Percentiles rank a stretch among this genome's conserved stretches.
These are phyloP conservation scores for Clarireedia monteithiana DNA, from an alignment of 2,329 filamentous ascomycete genomes.

Conservation along the genomic window DNA sequence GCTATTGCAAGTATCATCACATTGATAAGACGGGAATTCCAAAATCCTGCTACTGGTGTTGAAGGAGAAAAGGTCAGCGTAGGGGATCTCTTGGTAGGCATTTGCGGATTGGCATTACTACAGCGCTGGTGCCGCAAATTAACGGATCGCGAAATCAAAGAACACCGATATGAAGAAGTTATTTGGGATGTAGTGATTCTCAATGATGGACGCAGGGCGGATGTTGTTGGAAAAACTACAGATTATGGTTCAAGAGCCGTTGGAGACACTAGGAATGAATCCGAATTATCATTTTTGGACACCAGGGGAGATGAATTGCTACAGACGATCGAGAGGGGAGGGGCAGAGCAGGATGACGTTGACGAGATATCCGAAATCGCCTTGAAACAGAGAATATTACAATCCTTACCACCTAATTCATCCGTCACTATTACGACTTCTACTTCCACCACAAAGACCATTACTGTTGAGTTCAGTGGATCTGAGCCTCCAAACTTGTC, in stretches of 20 bases:
- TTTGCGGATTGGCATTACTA: slow-evolving; percentile 54
- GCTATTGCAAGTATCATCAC: slow-evolving; percentile 61
- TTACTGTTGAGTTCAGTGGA: slow-evolving; percentile 55
- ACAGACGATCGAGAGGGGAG: slow-evolving; percentile 30
- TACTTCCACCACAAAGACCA: slow-evolving; percentile 52
- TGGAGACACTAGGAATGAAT: slow-evolving; percentile 29
- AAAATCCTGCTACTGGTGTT: slow-evolving; percentile 51
- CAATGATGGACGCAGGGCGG: slow-evolving; percentile 49
- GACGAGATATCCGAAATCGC: slow-evolving; percentile 37
- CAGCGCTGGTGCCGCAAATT: slow-evolving; percentile 48
- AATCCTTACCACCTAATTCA: slow-evolving; percentile 46
- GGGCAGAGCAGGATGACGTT: slow-evolving; percentile 32
- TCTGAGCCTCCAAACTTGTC: slow-evolving; percentile 42
- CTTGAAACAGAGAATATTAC: slow-evolving; percentile 46
- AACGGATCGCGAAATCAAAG: slow-evolving; percentile 41
- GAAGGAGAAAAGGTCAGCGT: slow-evolving; percentile 53
- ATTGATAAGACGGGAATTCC: slow-evolving; percentile 55
- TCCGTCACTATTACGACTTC: slow-evolving; percentile 53
- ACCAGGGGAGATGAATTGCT: slow-evolving; percentile 26
- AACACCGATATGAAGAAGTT: slow-evolving; percentile 44
- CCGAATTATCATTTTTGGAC: slow-evolving; percentile 20
- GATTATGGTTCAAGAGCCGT: slow-evolving; percentile 2
- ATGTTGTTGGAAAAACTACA: slow-evolving; percentile 35
- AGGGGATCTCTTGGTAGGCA: slow-evolving; percentile 51
- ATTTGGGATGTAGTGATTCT: slow-evolving; percentile 62